Base-by-base conservation (phyloP, 345 rosid genomes). In the Gossypium longicalyx region DNA sequence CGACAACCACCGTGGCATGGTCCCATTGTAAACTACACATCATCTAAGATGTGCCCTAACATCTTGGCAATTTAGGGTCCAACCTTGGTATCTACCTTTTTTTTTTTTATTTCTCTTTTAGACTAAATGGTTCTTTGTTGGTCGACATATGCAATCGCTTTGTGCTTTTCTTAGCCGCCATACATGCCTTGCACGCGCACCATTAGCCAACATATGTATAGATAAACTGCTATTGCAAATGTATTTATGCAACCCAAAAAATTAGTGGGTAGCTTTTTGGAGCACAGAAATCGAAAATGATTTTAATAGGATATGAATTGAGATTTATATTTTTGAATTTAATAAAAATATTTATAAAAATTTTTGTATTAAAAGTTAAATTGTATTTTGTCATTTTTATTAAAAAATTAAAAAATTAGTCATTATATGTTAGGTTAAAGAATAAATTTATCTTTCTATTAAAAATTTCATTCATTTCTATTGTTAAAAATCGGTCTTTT, bases 1-100 rank as follows among this genome's bases (percentile, higher is more conserved):
- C 85, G 88, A 85, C 87, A 84, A 73, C 85, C 82, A 77, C 86
- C 84, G 54, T 83, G 83, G 83, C 73, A 3, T 20, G 87, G 90
- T 23, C 79, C 90, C 82, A 82, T 72, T 53, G 64, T 70, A 78
- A 67, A 64, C 81, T 78, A 73, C 85, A 76, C 85, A 77, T 82
- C 81, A 81, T 87, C 87, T 72, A 65, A 71, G 20, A 79, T 85
- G 93, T 80, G 83, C 85, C 90, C 90, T 62, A 82, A 83, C 83
- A 72, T 70, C 73, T 79, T 72, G 85, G 86, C 90, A 83, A 45
- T 53, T 22, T 67, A 61, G 72, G 86, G 77, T 77, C 84, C 82
- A 71, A 17, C 16, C 67, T 58, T 60, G 17, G 17, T 52, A 15
- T 52, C 54, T 52, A 52, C 20, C 20, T 2, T 16, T 81, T 54